phyloP scores from a whole-genome alignment of 1,139 yeast genomes.

The Pichia sp. region DNA sequence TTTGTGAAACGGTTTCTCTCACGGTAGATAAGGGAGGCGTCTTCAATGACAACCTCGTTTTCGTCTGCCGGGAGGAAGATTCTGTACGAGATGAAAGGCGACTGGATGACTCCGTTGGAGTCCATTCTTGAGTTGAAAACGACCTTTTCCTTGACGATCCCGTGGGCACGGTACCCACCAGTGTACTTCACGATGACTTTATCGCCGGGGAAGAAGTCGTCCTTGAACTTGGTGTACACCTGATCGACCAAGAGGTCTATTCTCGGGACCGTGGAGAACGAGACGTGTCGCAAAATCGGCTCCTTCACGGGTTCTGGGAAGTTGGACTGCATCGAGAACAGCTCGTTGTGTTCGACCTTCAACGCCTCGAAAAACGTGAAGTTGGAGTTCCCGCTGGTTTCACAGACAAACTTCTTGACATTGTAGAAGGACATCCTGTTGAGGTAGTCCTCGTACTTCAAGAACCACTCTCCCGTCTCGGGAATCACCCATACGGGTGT shows the following conservation, averaged over 20 bases:
- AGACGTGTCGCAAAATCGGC: constrained; percentile 80
- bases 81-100: constrained; percentile 66
- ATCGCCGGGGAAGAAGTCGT: constrained; percentile 91
- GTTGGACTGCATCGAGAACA: constrained; percentile 65
- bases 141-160: constrained; percentile 58
- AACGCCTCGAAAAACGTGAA: constrained; percentile 86
- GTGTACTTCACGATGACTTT: constrained; percentile 54
- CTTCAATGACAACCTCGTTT: constrained; percentile 56
- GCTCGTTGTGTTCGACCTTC: constrained; percentile 66
- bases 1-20: constrained; percentile 88
- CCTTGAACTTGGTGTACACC: constrained; percentile 68
- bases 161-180: constrained; percentile 34
- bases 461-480: constrained; percentile 85
- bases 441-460: constrained; percentile 69
- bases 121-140: constrained; percentile 43
- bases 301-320: constrained; percentile 92
- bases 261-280: constrained; percentile 78
- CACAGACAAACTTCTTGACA: constrained; percentile 83
- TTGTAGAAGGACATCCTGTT: constrained; percentile 65
- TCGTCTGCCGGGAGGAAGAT: constrained; percentile 36
- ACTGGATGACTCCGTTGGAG: constrained; percentile 46
- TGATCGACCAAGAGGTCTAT: constrained; percentile 84
- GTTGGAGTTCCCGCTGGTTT: constrained; percentile 90
- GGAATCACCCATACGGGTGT: constrained; percentile 73
- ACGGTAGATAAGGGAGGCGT: constrained; percentile 59